phyloP scores from a whole-genome alignment of 805 yeast genomes.

The Teunomyces lycoperdinae region DNA sequence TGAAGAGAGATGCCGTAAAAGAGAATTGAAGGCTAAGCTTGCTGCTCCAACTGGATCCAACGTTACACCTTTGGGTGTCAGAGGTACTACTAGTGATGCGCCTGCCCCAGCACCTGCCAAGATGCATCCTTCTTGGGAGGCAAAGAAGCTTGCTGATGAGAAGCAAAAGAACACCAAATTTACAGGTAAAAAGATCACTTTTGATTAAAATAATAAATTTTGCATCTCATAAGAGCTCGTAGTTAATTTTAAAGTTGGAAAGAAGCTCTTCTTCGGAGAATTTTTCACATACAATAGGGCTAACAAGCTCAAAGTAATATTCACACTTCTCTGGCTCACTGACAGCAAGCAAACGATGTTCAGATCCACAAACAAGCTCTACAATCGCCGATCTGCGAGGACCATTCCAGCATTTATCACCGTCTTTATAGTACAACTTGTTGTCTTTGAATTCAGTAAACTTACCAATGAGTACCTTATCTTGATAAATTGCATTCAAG shows the following conservation, averaged over 20 bases:
- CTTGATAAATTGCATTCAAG: conserved; percentile 56
- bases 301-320: conserved; percentile 52
- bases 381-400: conserved; percentile 74
- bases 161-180: conserved; percentile 63
- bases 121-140: conserved; percentile 98
- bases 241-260: conserved; percentile 25
- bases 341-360: conserved; percentile 56
- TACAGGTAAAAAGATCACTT: conserved; percentile 80
- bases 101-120: conserved; percentile 8
- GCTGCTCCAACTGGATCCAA: conserved; percentile 42
- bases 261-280: conserved; percentile 26
- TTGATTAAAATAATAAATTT: conserved; percentile 41
- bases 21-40: conserved; percentile 50
- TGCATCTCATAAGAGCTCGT: conserved; percentile 15
- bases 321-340: conserved; percentile 88
- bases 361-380: conserved; percentile 63
- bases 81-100: conserved; percentile 13
- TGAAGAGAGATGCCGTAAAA: conserved; percentile 69
- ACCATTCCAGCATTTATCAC: conserved; percentile 93
- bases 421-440: conserved; percentile 48
- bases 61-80: conserved; percentile 37
- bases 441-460: conserved; percentile 26
- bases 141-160: conserved; percentile 73
- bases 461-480: conserved; percentile 50
- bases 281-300: conserved; percentile 47